Conservation (phyloP, 331 rosid genomes). For the Acacia concinna region DNA sequence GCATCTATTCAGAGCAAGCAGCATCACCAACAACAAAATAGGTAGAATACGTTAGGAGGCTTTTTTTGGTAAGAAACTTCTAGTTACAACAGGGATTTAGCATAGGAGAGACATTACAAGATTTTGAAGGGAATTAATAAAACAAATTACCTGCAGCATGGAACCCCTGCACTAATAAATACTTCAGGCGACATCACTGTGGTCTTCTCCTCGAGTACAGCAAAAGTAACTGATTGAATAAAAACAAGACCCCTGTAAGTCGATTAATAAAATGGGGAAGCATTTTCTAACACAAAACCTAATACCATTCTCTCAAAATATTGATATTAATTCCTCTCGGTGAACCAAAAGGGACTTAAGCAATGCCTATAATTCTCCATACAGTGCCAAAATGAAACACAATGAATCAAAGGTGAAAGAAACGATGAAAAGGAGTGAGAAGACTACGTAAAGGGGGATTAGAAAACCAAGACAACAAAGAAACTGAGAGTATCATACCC, state of each 20-base stretch:
- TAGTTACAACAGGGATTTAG: neutral
- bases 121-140: slow-evolving; percentile 1
- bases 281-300: neutral
- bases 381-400: neutral
- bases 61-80: neutral
- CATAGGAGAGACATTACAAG: neutral
- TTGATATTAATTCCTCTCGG: neutral
- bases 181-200: slow-evolving; percentile 94
- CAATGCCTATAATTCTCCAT: neutral
- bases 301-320: neutral
- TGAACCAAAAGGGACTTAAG: neutral
- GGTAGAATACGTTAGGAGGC: neutral
- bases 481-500: slow-evolving; percentile 1
- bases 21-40: slow-evolving; percentile 11
- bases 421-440: neutral
- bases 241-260: neutral
- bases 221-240: slow-evolving; percentile 63
- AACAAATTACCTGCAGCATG: slow-evolving; percentile 76
- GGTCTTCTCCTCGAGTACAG: slow-evolving; percentile 84
- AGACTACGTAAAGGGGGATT: neutral
- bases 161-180: slow-evolving; percentile 69
- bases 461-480: neutral
- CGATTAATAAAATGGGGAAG: neutral
- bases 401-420: neutral
- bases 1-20: slow-evolving; percentile 8